Percentiles rank a stretch among this genome's conserved stretches.
Evolutionary conservation across 345 rosid genomes (phyloP).

Genomic region (Clarkia xantiana): DNA sequence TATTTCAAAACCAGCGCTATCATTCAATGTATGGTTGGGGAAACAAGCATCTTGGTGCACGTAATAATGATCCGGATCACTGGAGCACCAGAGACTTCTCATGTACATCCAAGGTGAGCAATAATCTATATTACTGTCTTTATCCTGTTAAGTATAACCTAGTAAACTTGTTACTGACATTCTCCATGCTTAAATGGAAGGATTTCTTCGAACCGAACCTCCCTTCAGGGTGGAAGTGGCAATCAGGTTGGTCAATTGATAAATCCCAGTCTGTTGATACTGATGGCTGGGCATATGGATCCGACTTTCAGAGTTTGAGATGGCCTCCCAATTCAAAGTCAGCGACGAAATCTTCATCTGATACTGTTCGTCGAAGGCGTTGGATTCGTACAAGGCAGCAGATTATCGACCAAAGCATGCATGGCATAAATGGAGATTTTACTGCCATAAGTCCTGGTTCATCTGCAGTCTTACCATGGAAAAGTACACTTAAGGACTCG

Average conservation of each 20-base stretch:
- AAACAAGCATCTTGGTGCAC: slow-evolving; percentile 24
- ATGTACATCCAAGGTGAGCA: slow-evolving; percentile 37
- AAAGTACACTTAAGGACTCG: slow-evolving; percentile 50
- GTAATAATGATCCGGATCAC: slow-evolving; percentile 23
- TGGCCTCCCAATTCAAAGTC: slow-evolving; percentile 40
- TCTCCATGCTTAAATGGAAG: slow-evolving; percentile 19
- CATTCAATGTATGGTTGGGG: slow-evolving; percentile 40
- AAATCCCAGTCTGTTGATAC: slow-evolving; percentile 35
- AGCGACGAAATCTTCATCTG: slow-evolving; percentile 20
- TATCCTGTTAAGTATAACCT: no score
- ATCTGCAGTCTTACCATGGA: slow-evolving; percentile 76
- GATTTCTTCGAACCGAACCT: slow-evolving; percentile 40
- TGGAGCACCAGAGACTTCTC: slow-evolving; percentile 57
- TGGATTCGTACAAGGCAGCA: slow-evolving; percentile 45
- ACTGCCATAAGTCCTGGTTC: slow-evolving; percentile 48
- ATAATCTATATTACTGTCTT: background rate
- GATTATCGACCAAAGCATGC: slow-evolving; percentile 11
- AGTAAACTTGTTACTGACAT: slow-evolving; percentile 1
- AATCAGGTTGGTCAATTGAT: slow-evolving; percentile 45
- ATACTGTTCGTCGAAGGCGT: slow-evolving; percentile 41
- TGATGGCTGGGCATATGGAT: slow-evolving; percentile 56
- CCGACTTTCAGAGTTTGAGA: slow-evolving; percentile 33
- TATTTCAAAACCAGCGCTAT: slow-evolving; percentile 43
- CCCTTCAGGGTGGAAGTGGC: slow-evolving; percentile 52
- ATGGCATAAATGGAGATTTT: slow-evolving; percentile 9